Evolutionary conservation across 192 early-diverging fungal species (phyloP).

Genomic region (Umbelopsis ramanniana): DNA sequence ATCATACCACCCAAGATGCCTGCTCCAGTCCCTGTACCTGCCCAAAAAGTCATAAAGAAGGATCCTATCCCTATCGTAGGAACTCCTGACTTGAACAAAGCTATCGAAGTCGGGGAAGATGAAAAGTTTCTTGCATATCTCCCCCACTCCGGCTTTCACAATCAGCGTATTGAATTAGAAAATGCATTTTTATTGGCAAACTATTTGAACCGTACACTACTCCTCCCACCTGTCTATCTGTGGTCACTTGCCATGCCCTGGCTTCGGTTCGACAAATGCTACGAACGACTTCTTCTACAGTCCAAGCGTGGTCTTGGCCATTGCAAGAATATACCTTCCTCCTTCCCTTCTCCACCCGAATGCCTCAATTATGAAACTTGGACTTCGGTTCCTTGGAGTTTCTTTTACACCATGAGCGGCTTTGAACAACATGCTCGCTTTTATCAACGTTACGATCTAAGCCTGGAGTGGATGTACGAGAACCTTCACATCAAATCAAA

Average conservation of each 20-base stretch:
- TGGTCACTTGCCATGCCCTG: conserved; percentile 59
- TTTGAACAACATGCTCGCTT: conserved; percentile 44
- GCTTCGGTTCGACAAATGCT: conserved; percentile 50
- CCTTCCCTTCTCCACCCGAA: conserved; percentile 51
- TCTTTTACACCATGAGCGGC: conserved; percentile 54
- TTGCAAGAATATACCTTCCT: conserved; percentile 41
- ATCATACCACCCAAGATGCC: background rate
- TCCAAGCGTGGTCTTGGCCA: conserved; percentile 60
- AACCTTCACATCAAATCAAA: conserved; percentile 45
- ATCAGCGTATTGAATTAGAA: conserved; percentile 44
- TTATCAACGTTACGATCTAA: conserved; percentile 49
- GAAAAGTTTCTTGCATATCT: conserved; percentile 45
- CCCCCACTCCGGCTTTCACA: conserved; percentile 48
- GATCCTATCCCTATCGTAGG: background rate
- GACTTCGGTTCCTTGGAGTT: conserved; percentile 60
- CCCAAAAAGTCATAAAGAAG: background rate
- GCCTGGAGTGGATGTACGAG: conserved; percentile 52
- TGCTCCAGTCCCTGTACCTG: background rate
- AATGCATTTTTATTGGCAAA: conserved; percentile 59
- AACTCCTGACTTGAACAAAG: background rate
- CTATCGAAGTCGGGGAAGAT: background rate
- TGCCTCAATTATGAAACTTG: conserved; percentile 61
- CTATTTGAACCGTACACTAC: conserved; percentile 57
- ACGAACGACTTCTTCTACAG: conserved; percentile 52
- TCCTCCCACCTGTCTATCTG: conserved; percentile 53